Percentiles rank a stretch among this genome's conserved stretches.
These are phyloP conservation scores for Epichloe baconii DNA, from an alignment of 2,329 filamentous ascomycete species.

Conservation along the genomic window DNA sequence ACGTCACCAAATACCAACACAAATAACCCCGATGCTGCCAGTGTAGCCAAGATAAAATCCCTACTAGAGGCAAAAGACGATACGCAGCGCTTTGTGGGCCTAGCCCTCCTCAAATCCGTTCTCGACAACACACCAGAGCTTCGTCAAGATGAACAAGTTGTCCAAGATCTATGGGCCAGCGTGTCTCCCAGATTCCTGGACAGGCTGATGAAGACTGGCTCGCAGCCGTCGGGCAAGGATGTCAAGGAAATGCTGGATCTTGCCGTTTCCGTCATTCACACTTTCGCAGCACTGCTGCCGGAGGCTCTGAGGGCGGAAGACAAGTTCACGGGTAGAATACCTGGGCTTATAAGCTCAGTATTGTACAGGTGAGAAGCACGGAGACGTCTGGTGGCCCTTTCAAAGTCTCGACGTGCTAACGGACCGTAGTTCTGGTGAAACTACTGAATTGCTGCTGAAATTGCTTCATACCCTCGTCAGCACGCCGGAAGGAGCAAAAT, in stretches of 20 bases:
- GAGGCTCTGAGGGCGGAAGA: constrained; percentile 28
- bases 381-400: too few relatives aligned
- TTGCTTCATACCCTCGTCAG: constrained; percentile 43
- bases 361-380: constrained; percentile 32
- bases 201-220: constrained; percentile 44
- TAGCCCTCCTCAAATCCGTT: constrained; percentile 52
- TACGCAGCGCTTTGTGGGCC: constrained; percentile 54
- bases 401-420: too few relatives aligned
- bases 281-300: constrained; percentile 45
- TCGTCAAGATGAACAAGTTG: constrained; percentile 29
- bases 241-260: constrained; percentile 49
- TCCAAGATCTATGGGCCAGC: constrained; percentile 43
- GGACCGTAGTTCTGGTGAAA: constrained; percentile 30
- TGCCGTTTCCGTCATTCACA: constrained; percentile 49
- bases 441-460: constrained; percentile 40
- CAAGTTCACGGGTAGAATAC: constrained; percentile 40
- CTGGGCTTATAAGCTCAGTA: constrained; percentile 37
- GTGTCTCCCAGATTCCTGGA: constrained; percentile 52
- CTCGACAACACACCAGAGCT: constrained; percentile 47
- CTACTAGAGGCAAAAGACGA: constrained; percentile 49
- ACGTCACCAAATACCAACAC: neutral
- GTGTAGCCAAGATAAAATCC: constrained; percentile 34
- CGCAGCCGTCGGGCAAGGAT: constrained; percentile 28
- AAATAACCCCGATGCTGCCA: constrained; percentile 8
- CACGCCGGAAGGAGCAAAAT: constrained; percentile 34